Evolutionary conservation across 768 basidiomycete genomes (phyloP).

Genomic region (Trametes coccinea): DNA sequence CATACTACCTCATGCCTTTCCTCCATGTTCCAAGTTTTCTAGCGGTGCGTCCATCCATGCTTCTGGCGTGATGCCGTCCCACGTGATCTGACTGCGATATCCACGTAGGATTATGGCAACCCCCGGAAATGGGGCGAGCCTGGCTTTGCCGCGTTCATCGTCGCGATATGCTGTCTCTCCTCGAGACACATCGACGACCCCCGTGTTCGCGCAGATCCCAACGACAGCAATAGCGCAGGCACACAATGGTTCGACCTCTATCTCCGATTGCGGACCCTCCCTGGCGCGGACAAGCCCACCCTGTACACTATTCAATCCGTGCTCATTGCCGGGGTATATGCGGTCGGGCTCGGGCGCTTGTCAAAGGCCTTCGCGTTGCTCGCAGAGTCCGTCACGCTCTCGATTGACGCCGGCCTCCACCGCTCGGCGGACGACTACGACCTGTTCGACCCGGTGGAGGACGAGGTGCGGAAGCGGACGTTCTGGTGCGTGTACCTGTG

Average conservation of each 20-base stretch:
- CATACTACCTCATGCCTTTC: slow-evolving; percentile 92
- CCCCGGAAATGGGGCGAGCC: slow-evolving; percentile 96
- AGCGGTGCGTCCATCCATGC: slow-evolving; percentile 46
- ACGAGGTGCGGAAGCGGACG: slow-evolving; percentile 89
- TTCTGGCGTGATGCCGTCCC: slow-evolving; percentile 1
- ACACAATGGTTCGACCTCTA: slow-evolving; percentile 92
- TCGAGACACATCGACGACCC: slow-evolving; percentile 93
- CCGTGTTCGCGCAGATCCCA: slow-evolving; percentile 79
- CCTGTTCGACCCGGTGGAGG: slow-evolving; percentile 86
- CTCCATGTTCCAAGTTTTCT: slow-evolving; percentile 90
- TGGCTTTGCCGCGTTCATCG: slow-evolving; percentile 91
- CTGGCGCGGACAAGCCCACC: slow-evolving; percentile 85
- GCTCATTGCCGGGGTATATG: slow-evolving; percentile 90
- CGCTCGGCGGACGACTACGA: slow-evolving; percentile 84
- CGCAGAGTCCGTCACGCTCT: slow-evolving; percentile 85
- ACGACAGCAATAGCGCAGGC: slow-evolving; percentile 85
- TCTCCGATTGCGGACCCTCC: slow-evolving; percentile 81
- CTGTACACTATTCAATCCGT: slow-evolving; percentile 91
- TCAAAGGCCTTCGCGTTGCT: slow-evolving; percentile 85
- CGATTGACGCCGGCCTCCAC: slow-evolving; percentile 86
- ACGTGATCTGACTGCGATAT: slow-evolving; percentile 7
- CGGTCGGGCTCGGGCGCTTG: slow-evolving; percentile 85
- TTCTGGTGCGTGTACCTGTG: slow-evolving; percentile 97
- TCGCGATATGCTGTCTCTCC: slow-evolving; percentile 88
- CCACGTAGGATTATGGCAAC: slow-evolving; percentile 80